A percentile compares a stretch with the other conserved stretches of the same genome.
phyloP scores from a whole-genome alignment of 2,329 filamentous ascomycete genomes.

The Triangularia verruculosa region DNA sequence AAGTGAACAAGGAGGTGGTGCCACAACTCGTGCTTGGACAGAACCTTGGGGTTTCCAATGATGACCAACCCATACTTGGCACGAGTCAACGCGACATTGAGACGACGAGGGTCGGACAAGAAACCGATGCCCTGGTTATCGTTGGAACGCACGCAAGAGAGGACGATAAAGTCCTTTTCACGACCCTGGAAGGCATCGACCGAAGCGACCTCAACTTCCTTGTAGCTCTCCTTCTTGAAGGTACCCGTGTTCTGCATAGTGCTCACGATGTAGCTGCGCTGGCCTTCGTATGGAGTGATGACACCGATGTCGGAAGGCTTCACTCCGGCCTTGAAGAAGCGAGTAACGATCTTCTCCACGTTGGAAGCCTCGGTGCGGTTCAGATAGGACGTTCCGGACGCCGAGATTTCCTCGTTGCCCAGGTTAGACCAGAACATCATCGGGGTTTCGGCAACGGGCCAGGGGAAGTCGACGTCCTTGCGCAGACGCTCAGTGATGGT shows the following conservation, averaged over 20 bases:
- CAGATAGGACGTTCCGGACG: conserved; percentile 94
- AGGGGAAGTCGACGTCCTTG: conserved; percentile 94
- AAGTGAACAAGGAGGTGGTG: conserved; percentile 93
- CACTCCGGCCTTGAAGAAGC: conserved; percentile 99
- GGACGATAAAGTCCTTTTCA: conserved; percentile 98
- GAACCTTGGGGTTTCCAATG: conserved; percentile 92
- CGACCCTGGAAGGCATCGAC: conserved; percentile 98
- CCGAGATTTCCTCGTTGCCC: conserved; percentile 96
- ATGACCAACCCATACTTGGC: conserved; percentile 97
- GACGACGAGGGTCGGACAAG: conserved; percentile 92
- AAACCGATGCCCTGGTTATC: conserved; percentile 99
- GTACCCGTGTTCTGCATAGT: conserved; percentile 99
- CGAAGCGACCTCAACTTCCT: conserved; percentile 96
- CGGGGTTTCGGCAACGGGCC: conserved; percentile 88
- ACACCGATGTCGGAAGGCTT: conserved; percentile 91
- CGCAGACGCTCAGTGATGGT: conserved; percentile 84
- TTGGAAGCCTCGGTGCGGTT: conserved; percentile 97
- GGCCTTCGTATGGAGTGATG: conserved; percentile 97
- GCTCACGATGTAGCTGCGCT: conserved; percentile 95
- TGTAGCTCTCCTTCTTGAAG: conserved; percentile 98
- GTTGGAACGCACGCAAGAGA: conserved; percentile 97
- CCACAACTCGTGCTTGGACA: conserved; percentile 97
- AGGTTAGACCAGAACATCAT: conserved; percentile 99
- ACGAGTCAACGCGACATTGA: conserved; percentile 95
- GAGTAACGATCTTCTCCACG: conserved; percentile 96